Conservation (phyloP, 169 alveolate species). For the Eimeria falciformis region DNA sequence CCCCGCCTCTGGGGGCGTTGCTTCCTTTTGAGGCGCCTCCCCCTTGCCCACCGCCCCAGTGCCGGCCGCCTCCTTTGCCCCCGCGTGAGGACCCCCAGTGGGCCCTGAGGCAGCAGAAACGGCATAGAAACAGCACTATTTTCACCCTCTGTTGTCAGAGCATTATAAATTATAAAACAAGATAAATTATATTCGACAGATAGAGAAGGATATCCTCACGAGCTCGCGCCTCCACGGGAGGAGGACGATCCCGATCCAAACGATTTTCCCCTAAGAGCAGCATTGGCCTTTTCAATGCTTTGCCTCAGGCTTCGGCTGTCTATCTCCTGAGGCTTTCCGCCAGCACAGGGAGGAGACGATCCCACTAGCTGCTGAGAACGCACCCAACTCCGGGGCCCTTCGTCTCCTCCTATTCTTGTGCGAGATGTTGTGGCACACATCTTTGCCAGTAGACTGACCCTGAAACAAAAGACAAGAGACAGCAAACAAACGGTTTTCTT, state of each 20-base stretch:
- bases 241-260: too few relatives aligned
- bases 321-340: neutral
- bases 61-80: neutral
- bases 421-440: neutral
- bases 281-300: neutral
- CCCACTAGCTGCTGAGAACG: neutral
- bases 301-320: neutral
- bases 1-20: neutral
- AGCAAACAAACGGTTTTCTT: too few relatives aligned
- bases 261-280: neutral
- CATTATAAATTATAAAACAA: too few relatives aligned
- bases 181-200: too few relatives aligned
- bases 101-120: too few relatives aligned
- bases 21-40: too few relatives aligned
- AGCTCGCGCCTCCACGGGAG: too few relatives aligned
- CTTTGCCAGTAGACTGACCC: neutral
- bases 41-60: neutral
- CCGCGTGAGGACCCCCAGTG: neutral
- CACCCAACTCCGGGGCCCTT: neutral
- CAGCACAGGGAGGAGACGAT: neutral
- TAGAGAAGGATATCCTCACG: too few relatives aligned
- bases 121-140: too few relatives aligned
- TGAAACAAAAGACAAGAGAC: too few relatives aligned
- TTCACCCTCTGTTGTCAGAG: too few relatives aligned
- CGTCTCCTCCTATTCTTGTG: neutral